Evolutionary conservation across 495 filamentous ascomycete genomes (phyloP).

Genomic region (Penicillium atrosanguineum): DNA sequence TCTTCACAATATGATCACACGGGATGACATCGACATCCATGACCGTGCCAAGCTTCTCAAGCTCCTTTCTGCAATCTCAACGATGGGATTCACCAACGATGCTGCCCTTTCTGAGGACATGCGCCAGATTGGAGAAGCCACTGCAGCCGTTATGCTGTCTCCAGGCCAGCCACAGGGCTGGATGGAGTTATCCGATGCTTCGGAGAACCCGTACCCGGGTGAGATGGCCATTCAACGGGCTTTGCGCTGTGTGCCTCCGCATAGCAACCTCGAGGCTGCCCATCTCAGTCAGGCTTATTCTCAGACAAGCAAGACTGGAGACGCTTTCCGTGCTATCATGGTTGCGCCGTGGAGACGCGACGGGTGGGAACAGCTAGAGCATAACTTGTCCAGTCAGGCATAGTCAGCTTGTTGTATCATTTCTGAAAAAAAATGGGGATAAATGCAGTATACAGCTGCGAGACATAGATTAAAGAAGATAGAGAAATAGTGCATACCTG

Average conservation of each 20-base stretch:
- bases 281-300: conserved; percentile 75
- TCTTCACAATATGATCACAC: conserved; percentile 66
- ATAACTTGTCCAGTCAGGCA: conserved; percentile 25
- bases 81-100: conserved; percentile 35
- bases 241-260: conserved; percentile 65
- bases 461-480: background rate
- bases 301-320: conserved; percentile 64
- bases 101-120: conserved; percentile 32
- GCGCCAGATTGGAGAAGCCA: conserved; percentile 53
- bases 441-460: background rate
- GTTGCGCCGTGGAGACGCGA: conserved; percentile 71
- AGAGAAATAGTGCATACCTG: conserved; percentile 3
- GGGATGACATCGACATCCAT: conserved; percentile 48
- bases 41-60: conserved; percentile 53
- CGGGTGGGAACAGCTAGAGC: conserved; percentile 59
- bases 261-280: conserved; percentile 61
- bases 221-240: conserved; percentile 82
- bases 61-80: conserved; percentile 56
- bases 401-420: conserved; percentile 4
- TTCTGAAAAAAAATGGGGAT: background rate
- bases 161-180: conserved; percentile 76
- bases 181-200: conserved; percentile 63
- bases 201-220: conserved; percentile 56
- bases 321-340: conserved; percentile 76
- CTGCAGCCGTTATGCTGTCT: conserved; percentile 71